Evolutionary conservation across 495 filamentous ascomycete genomes (phyloP).

Genomic region (Neurospora discreta): DNA sequence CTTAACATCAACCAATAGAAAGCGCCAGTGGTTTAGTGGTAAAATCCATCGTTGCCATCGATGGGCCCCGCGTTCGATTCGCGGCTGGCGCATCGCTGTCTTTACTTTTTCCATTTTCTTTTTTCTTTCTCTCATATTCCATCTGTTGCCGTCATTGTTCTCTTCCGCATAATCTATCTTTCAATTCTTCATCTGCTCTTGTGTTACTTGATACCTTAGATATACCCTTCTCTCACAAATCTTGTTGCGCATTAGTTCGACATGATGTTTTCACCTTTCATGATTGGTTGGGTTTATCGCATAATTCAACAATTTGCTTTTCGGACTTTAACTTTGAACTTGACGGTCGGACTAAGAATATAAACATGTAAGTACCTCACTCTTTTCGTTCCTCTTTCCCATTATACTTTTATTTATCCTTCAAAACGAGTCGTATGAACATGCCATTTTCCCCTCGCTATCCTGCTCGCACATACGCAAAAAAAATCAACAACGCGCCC

Average conservation of each 20-base stretch:
- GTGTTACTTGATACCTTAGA: neutral
- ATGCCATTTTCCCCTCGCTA: neutral
- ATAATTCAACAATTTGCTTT: neutral
- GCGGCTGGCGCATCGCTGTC: conserved; percentile 27
- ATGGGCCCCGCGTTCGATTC: conserved; percentile 43
- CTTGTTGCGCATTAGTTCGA: neutral
- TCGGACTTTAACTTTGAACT: neutral
- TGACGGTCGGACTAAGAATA: neutral
- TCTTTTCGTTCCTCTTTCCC: neutral
- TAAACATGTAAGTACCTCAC: neutral
- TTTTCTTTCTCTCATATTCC: neutral
- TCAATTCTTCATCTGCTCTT: neutral
- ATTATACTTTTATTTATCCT: neutral
- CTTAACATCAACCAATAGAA: neutral
- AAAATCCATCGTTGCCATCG: conserved; percentile 45
- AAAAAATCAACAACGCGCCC: neutral
- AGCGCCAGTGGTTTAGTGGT: conserved; percentile 38
- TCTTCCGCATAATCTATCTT: neutral
- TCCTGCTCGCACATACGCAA: neutral
- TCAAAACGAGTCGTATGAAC: neutral
- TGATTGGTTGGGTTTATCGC: neutral
- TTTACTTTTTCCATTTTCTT: neutral
- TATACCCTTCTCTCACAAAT: neutral
- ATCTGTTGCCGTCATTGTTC: neutral
- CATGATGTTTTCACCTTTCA: neutral